phyloP scores from a whole-genome alignment of 768 basidiomycete genomes.

The Glaciozyma martinii region DNA sequence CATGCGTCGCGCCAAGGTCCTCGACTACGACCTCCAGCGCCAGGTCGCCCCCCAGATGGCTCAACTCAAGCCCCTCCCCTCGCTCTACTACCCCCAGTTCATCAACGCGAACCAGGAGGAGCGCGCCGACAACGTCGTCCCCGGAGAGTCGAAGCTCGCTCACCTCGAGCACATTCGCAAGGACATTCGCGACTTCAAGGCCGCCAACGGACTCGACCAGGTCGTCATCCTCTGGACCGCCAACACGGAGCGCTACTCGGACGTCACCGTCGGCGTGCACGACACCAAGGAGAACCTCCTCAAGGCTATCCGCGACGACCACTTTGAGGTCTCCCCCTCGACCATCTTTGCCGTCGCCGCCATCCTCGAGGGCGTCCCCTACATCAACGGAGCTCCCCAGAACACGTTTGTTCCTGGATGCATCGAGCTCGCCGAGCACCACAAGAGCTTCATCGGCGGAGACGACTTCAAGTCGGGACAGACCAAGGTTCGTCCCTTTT shows the following conservation, averaged over 20 bases:
- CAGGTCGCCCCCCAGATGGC: conserved; percentile 84
- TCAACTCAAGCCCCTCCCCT: conserved; percentile 71
- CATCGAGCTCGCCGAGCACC: conserved; percentile 80
- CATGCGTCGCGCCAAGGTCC: conserved; percentile 84
- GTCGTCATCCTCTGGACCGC: conserved; percentile 94
- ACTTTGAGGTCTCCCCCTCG: conserved; percentile 91
- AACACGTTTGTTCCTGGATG: conserved; percentile 97
- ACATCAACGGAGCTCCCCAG: conserved; percentile 91
- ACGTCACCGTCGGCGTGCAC: conserved; percentile 87
- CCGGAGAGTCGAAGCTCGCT: conserved; percentile 73
- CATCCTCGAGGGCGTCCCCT: conserved; percentile 89
- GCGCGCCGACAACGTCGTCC: conserved; percentile 86
- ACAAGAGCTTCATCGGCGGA: conserved; percentile 87
- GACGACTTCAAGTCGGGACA: conserved; percentile 98
- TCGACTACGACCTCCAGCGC: conserved; percentile 93
- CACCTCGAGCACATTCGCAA: conserved; percentile 85
- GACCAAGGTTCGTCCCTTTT: conserved; percentile 43
- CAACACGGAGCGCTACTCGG: conserved; percentile 96
- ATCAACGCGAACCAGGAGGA: conserved; percentile 55
- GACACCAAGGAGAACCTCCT: conserved; percentile 86
- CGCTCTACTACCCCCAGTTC: conserved; percentile 55
- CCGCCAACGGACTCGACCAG: conserved; percentile 68
- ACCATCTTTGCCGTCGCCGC: conserved; percentile 91
- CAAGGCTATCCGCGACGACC: conserved; percentile 67
- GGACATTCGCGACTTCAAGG: conserved; percentile 93